Base-by-base conservation (phyloP, 345 rosid genomes). In the Salix arbutifolia region DNA sequence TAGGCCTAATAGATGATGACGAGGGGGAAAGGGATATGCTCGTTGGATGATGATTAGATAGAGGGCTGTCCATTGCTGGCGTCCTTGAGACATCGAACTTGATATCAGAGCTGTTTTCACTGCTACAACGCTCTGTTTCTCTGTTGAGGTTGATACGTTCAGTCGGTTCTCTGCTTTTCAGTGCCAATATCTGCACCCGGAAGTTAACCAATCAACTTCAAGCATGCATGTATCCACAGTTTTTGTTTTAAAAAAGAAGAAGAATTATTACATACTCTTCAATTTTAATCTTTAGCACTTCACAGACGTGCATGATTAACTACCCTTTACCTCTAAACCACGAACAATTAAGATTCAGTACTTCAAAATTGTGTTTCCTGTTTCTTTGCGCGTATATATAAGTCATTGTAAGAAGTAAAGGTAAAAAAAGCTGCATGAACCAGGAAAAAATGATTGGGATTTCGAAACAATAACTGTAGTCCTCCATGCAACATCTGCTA, bases 41-140 rank as follows among this genome's bases (percentile, higher is more conserved):
- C 13, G 84, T 68, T 11, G 88, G 88, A 12, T 72, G 81, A 8
- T 75, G 89, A 79, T 73, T 81, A 14, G 94, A 80, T 46, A 81
- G 18, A n/a, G 96, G 92, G 78, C 98, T 93, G 64, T 92, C 97
- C 14, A 75, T 84, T 56, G 91, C 92, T 21, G 93, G 92, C 0
- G 91, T 85, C 60, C 90, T 89, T 37, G 95, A 87, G 60, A 94
- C 92, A 82, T 96, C 98, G 33, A 92, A 82, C 80, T 89, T 94
- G 42, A 91, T 85, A 70, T 92, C 95, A n/a, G 97, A 91, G 78
- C 97, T 92, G 86, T 88, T 91, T 53, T 93, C 98, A 67, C 99
- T 94, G 82, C 94, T 88, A 17, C 93, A 94, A 18, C 97, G 98
- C 71, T 92, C 97, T 0, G 98, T 96, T 80, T 96, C 99, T 85